Evolutionary conservation across 2,329 filamentous ascomycete genomes (phyloP).

Genomic region (Chaetomium olivaceum): DNA sequence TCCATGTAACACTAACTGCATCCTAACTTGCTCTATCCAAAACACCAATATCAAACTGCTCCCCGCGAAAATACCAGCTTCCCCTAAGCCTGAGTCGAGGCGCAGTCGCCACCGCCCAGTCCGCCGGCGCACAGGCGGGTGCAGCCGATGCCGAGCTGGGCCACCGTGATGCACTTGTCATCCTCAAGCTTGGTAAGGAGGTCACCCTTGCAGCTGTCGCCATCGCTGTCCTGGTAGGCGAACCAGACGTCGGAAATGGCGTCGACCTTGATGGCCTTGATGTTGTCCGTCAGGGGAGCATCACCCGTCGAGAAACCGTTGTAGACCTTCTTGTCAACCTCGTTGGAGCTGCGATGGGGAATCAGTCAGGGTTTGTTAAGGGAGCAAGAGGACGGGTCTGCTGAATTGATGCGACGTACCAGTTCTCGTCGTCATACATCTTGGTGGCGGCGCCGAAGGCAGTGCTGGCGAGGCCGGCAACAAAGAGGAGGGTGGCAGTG

Average conservation of each 20-base stretch:
- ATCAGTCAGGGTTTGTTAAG: not conserved
- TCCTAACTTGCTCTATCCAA: not conserved
- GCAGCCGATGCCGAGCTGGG: not conserved
- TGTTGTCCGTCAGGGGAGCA: slow-evolving; percentile 41
- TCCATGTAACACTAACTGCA: not conserved
- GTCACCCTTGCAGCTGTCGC: not conserved
- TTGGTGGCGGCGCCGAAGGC: slow-evolving; percentile 24
- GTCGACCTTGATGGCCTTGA: slow-evolving; percentile 51
- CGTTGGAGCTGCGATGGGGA: slow-evolving; percentile 2
- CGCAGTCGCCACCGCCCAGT: not conserved
- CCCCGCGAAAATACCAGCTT: not conserved
- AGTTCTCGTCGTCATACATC: slow-evolving; percentile 23
- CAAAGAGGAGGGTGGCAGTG: slow-evolving; percentile 23
- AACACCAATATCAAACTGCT: not conserved
- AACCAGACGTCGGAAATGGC: not conserved
- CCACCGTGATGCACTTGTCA: not conserved
- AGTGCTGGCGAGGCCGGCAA: slow-evolving; percentile 24
- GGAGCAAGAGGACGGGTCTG: not conserved
- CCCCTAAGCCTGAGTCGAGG: not conserved
- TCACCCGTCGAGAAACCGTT: slow-evolving; percentile 19
- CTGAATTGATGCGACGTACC: slow-evolving; percentile 9
- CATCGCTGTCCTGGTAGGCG: not conserved
- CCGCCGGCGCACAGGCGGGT: not conserved
- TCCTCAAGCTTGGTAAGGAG: not conserved
- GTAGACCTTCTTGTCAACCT: slow-evolving; percentile 21